These are phyloP conservation scores for Brassica rapa DNA, from an alignment of 345 rosid species.

Conservation along the genomic window DNA sequence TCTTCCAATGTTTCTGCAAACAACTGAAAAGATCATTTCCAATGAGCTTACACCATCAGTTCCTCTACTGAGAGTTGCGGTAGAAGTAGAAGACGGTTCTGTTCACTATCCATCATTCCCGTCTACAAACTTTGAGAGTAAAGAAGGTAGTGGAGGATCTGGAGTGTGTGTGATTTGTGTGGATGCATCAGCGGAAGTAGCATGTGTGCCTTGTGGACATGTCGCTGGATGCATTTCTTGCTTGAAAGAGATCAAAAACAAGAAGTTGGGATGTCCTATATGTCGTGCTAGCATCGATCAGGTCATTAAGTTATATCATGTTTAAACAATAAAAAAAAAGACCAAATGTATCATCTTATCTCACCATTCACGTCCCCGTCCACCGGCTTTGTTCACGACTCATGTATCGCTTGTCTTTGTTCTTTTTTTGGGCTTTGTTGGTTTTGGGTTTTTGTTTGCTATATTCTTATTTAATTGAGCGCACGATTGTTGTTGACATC, in stretches of 20 bases:
- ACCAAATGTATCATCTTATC: neutral
- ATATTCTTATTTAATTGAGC: neutral
- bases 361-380: neutral
- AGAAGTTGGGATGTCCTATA: slow-evolving; percentile 70
- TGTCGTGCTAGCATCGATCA: slow-evolving; percentile 88
- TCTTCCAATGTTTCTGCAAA: slow-evolving; percentile 67
- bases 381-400: too few relatives aligned
- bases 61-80: slow-evolving; percentile 46
- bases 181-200: slow-evolving; percentile 89
- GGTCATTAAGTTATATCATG: slow-evolving; percentile 70
- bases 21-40: neutral
- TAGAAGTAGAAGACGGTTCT: slow-evolving; percentile 51
- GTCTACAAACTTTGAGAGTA: slow-evolving; percentile 32
- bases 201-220: slow-evolving; percentile 94
- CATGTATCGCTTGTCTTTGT: too few relatives aligned
- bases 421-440: neutral
- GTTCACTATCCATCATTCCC: slow-evolving; percentile 62
- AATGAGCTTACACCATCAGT: slow-evolving; percentile 50
- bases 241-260: slow-evolving; percentile 71
- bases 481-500: neutral
- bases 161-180: slow-evolving; percentile 71
- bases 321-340: slow-evolving; percentile 42
- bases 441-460: neutral
- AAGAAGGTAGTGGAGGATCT: slow-evolving; percentile 44
- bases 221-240: slow-evolving; percentile 94